Base-by-base conservation (phyloP, 768 basidiomycete genomes). In the Dioszegia hungarica region DNA sequence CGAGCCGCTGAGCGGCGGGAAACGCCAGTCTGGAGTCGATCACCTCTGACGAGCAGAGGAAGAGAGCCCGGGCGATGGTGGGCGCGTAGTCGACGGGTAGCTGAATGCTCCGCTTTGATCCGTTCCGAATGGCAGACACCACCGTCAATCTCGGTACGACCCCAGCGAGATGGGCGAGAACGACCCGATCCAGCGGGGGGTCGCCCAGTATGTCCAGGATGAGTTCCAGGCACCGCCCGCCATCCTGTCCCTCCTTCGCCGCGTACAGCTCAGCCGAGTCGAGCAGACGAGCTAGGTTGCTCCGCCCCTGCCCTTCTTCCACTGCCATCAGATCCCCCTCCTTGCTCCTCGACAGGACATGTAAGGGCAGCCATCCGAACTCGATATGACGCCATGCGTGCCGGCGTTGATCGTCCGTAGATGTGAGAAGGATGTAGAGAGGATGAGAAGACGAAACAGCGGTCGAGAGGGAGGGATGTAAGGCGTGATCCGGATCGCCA, bases 321-420 rank as follows among this genome's bases (percentile, higher is more conserved):
- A 60, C 38, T 3, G 37, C 41, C 44, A 65, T 15, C 43, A 62
- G 33, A 24, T 61, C 56, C 8, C 37, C 52, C 1, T 29, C 54
- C 36, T n/a, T 20, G 14, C 19, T 34, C 36, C 25, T 38, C 19
- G 31, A 43, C 15, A 66, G 36, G 11, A 60, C n/a, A 12, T 39
- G 17, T 0, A 69, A 37, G 0, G 62, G 25, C 9, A 43, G 54
- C 29, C 46, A 22, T 17, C 57, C 64, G 10, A 54, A 29, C 29
- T 59, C 29, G 1, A 69, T 45, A 20, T 51, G 49, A 27, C 43
- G 37, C 67, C 64, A 63, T 31, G 67, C 67, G 5, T 15, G 25
- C 14, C 17, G 12, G 9, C 62, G 59, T 20, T 20, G 12, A 15
- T 24, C 41, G 17, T 28, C 27, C 0, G 5, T n/a, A 3, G 39